These are phyloP conservation scores for Cupressus sempervirens DNA, from an alignment of 75 land plant species.

Conservation along the genomic window DNA sequence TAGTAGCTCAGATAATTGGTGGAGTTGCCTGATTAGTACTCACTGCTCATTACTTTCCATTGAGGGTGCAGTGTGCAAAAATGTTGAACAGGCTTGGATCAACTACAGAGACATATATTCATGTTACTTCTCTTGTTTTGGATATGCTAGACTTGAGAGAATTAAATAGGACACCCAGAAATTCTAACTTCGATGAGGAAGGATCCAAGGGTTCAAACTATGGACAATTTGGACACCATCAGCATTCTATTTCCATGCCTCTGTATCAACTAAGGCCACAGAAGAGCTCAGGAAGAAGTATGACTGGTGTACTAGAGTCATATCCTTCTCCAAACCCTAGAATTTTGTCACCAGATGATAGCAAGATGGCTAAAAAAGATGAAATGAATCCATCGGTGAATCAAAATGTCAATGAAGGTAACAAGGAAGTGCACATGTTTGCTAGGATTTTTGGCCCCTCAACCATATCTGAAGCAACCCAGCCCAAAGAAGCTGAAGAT, in stretches of 20 bases:
- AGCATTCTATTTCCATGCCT: not conserved
- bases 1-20: conserved; percentile 76
- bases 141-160: conserved; percentile 98
- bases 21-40: conserved; percentile 89
- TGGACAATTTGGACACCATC: not conserved
- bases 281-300: not conserved
- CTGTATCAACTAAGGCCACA: not conserved
- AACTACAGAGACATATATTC: conserved; percentile 69
- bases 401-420: not conserved
- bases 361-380: not conserved
- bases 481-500: not conserved
- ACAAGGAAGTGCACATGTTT: conserved; percentile 61
- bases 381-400: not conserved
- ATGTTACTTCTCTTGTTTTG: conserved; percentile 68
- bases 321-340: not conserved
- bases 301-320: not conserved
- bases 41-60: conserved; percentile 81
- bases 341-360: conserved; percentile 3
- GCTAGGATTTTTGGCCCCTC: conserved; percentile 61
- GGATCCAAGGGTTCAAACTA: not conserved
- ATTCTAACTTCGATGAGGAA: conserved; percentile 31
- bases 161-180: conserved; percentile 63
- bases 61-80: conserved; percentile 75
- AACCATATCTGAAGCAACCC: conserved; percentile 36
- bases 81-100: conserved; percentile 84